Base-by-base conservation (phyloP, 805 yeast species). In the Saturnispora mendoncae region DNA sequence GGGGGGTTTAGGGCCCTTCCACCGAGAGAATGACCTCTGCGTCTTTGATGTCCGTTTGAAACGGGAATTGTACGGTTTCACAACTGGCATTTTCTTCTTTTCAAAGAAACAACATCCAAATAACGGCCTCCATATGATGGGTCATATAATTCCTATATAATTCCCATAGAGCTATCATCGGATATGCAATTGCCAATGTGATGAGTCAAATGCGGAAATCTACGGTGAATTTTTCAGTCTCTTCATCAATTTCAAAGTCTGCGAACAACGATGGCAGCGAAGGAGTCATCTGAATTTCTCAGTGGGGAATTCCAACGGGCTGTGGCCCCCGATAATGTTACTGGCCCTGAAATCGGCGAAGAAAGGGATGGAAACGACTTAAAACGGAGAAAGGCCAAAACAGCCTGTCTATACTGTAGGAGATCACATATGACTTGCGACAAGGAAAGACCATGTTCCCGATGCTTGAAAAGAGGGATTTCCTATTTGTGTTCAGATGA, bases 371-470 rank as follows among this genome's bases (percentile, higher is more conserved):
- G 10, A 23, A 23, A 23, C 13, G 33, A 33, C 3, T 13, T 31
- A 4, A 39, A 18, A n/a, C 41, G 28, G 29, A 61, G 73, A 41
- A 76, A 78, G 53, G 76, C 72, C 12, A 72, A 66, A 17, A 65
- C 71, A 38, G 94, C 97, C 0, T 88, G 97, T 62, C 82, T 88
- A 1, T 88, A 84, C 55, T 88, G 97, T 57, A 74, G 96, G 30
- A 67, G 97, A 41, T 84, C 95, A 0, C 97, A 88, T 58, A 84
- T 88, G 88, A 83, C 86, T 24, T 88, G 97, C 62, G 95, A 87
- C 58, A 81, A 78, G 32, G 65, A 74, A 15, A 61, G 85, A 52
- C 78, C 92, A 6, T 84, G 95, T 54, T 73, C 78, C 38, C 68
- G 96, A 33, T 88, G 97, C 61, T 68, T 88, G 8, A 84, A 83